Evolutionary conservation across 805 yeast genomes (phyloP).

Genomic region (Metschnikowia similis): DNA sequence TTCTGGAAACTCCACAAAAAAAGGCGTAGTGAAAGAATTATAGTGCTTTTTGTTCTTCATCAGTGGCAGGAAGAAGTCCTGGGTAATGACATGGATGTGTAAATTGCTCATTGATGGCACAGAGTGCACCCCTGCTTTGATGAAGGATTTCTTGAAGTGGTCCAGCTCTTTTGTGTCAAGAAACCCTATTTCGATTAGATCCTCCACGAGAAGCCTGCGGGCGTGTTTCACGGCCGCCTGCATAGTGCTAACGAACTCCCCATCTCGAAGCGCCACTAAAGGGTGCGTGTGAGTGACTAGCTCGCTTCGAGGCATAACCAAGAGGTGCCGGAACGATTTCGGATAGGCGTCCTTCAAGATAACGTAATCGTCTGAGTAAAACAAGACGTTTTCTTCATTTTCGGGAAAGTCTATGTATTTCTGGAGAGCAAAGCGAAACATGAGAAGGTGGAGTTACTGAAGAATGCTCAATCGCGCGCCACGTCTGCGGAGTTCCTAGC

Average conservation of each 20-base stretch:
- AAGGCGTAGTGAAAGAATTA: slow-evolving; percentile 63
- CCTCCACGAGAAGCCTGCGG: slow-evolving; percentile 26
- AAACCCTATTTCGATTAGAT: slow-evolving; percentile 20
- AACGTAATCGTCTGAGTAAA: slow-evolving; percentile 48
- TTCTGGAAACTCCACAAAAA: slow-evolving; percentile 54
- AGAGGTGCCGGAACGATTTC: slow-evolving; percentile 56
- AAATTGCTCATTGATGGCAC: slow-evolving; percentile 66
- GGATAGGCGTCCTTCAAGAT: slow-evolving; percentile 61
- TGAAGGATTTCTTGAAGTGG: slow-evolving; percentile 22
- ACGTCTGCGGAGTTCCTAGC: background rate
- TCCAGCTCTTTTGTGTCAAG: slow-evolving; percentile 8
- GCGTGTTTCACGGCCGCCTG: slow-evolving; percentile 36
- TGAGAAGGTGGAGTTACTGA: slow-evolving; percentile 19
- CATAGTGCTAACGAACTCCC: slow-evolving; percentile 24
- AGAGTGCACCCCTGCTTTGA: slow-evolving; percentile 63
- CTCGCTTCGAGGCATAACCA: slow-evolving; percentile 53
- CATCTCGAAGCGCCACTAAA: slow-evolving; percentile 38
- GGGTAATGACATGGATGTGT: slow-evolving; percentile 70
- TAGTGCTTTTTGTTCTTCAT: slow-evolving; percentile 64
- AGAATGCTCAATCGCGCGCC: background rate
- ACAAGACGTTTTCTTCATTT: slow-evolving; percentile 35
- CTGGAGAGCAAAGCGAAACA: slow-evolving; percentile 46
- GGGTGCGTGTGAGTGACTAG: slow-evolving; percentile 48
- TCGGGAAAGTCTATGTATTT: slow-evolving; percentile 48
- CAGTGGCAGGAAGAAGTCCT: slow-evolving; percentile 51